Evolutionary conservation across 2,329 filamentous ascomycete genomes (phyloP), one percentile per base, ranked within the genome.

Genomic region (Diaporthe amygdali): DNA sequence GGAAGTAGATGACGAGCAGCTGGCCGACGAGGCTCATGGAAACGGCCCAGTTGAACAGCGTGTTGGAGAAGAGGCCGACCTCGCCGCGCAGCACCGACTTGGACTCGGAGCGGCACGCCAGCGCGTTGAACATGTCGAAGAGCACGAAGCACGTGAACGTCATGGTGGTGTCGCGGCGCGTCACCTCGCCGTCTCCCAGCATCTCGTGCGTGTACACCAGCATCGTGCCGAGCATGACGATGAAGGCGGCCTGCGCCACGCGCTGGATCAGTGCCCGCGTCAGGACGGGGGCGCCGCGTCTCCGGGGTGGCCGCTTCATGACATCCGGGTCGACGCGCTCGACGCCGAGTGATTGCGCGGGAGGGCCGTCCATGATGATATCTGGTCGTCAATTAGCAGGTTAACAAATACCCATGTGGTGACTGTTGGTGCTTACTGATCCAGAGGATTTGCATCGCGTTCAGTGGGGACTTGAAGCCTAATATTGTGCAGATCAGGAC

Each of bases 361-460:
- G 96, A 20, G 96, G 96, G 12, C 97, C 96, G 82, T 99, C 97
- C 97, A 99, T 99, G 77, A 99, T 95, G 79, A 99, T 98, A 80
- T 99, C 96, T 98, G 76, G 15, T 14, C 27, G 44, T 41, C 8
- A 22, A 46, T 74, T 51, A 74, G 74, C 37, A 66, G 44, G 20
- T 25, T 8, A 20, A 25, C n/a, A 12, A 7, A 22, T n/a, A 14
- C 27, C n/a, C n/a, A 17, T 25, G 30, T 15, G 17, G 44, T 22
- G 8, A 32, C 1, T 17, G 25, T 51, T 68, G 61, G 39, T 49
- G 61, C 94, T 85, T 85, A 98, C 96, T 99, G 78, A 99, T 99
- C 96, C 96, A 99, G 51, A 99, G 88, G 84, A 99, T 99, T 84
- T 99, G 96, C 96, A 99, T 99, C 63, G 96, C 95, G 80, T 99